phyloP scores from a whole-genome alignment of 345 rosid genomes.

The Ceriops zippeliana region DNA sequence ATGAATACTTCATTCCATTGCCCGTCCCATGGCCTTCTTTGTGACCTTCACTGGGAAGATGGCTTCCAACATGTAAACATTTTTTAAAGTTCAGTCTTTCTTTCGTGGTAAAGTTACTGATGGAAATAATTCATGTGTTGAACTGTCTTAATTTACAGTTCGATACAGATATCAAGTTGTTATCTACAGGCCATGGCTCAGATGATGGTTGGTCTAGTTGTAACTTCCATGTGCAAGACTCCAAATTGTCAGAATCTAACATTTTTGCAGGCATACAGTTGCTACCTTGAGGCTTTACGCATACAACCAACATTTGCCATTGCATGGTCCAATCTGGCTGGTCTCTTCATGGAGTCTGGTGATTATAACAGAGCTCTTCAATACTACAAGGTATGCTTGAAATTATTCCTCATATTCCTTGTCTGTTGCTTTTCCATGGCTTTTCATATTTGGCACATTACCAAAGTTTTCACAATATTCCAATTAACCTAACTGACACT shows the following conservation, averaged over 20 bases:
- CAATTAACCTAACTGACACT: too few species aligned
- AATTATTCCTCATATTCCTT: conserved; percentile 9
- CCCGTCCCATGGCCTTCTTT: conserved; percentile 23
- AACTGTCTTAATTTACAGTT: conserved; percentile 58
- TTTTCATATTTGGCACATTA: background rate
- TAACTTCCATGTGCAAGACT: conserved; percentile 66
- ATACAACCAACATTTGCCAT: conserved; percentile 97
- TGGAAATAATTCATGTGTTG: conserved; percentile 58
- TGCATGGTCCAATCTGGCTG: conserved; percentile 99
- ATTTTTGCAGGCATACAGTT: conserved; percentile 96
- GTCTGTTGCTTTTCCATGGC: background rate
- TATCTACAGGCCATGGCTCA: conserved; percentile 63
- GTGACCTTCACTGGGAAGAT: conserved; percentile 17
- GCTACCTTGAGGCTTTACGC: conserved; percentile 90
- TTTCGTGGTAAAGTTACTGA: conserved; percentile 56
- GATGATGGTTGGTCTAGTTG: conserved; percentile 82
- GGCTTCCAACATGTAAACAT: conserved; percentile 18
- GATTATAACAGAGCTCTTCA: conserved; percentile 90
- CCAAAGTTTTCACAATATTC: too few species aligned
- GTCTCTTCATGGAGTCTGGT: conserved; percentile 97
- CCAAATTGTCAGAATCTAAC: conserved; percentile 69
- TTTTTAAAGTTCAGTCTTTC: conserved; percentile 21
- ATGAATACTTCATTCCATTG: conserved; percentile 15
- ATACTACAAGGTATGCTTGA: conserved; percentile 72
- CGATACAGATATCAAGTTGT: conserved; percentile 64